Percentiles rank a stretch among this genome's conserved stretches.
These are phyloP conservation scores for Penstemon davidsonii DNA, from an alignment of 257 asterid species.

Conservation along the genomic window DNA sequence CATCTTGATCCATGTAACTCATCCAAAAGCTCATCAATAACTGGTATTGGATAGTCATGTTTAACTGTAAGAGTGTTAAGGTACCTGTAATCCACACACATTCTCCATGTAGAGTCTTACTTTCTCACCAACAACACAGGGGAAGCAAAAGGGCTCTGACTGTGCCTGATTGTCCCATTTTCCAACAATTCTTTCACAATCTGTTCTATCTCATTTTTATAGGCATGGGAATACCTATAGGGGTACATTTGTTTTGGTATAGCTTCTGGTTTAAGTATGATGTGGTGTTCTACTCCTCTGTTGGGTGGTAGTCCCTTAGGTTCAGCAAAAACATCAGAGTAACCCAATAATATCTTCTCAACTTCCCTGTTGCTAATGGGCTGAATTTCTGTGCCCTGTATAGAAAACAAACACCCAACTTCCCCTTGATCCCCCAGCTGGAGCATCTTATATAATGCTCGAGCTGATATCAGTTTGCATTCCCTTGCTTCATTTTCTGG, in stretches of 20 bases:
- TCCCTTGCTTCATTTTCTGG: too few species aligned
- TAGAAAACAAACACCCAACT: too few species aligned
- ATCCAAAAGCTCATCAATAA: slow-evolving; percentile 21
- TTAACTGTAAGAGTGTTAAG: neutral
- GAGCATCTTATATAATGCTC: too few species aligned
- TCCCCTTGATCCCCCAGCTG: too few species aligned
- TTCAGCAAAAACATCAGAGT: neutral
- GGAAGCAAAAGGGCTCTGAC: neutral
- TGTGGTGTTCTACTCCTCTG: neutral
- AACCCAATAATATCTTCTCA: too few species aligned
- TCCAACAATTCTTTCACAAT: neutral
- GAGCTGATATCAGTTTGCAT: too few species aligned
- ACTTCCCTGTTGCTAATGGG: too few species aligned
- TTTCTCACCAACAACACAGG: neutral
- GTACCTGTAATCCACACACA: neutral
- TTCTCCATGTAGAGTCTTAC: neutral
- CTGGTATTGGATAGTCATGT: slow-evolving; percentile 7
- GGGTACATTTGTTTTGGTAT: neutral
- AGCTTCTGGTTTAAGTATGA: neutral
- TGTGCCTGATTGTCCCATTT: neutral
- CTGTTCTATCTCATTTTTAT: neutral
- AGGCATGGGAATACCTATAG: neutral
- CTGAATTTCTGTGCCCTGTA: too few species aligned
- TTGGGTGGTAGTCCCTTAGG: neutral
- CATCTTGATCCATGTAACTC: neutral